Evolutionary conservation across 371 early-diverging fungal species (phyloP).

Genomic region (Batrachochytrium dendrobatidis): DNA sequence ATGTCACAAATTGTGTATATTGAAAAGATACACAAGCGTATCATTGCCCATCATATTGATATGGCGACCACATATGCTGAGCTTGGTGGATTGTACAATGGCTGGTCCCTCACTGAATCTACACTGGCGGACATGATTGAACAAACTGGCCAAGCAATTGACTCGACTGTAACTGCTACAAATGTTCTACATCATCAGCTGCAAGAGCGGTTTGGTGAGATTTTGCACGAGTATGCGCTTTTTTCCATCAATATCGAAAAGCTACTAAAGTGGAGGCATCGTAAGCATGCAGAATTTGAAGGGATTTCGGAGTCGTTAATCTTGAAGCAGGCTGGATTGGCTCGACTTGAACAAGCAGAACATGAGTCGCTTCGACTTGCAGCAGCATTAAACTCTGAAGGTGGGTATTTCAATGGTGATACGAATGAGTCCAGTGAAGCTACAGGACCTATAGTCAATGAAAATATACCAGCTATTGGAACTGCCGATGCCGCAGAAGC

Average conservation of each 20-base stretch:
- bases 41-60: conserved; percentile 30
- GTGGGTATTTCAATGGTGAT: conserved; percentile 4
- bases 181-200: conserved; percentile 54
- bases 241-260: conserved; percentile 75
- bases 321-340: conserved; percentile 57
- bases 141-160: conserved; percentile 83
- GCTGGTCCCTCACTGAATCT: conserved; percentile 79
- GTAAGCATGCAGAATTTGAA: conserved; percentile 83
- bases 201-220: conserved; percentile 75
- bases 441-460: neutral
- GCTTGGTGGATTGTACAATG: conserved; percentile 88
- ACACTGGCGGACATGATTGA: conserved; percentile 77
- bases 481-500: conserved; percentile 3
- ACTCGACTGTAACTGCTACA: conserved; percentile 70
- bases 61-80: conserved; percentile 73
- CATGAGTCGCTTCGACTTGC: conserved; percentile 76
- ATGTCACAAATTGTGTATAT: conserved; percentile 28
- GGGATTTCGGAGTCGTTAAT: conserved; percentile 61
- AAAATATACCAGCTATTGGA: too few relatives aligned
- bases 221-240: conserved; percentile 81
- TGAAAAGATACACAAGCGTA: conserved; percentile 26
- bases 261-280: conserved; percentile 72
- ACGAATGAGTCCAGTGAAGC: conserved; percentile 7
- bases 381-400: conserved; percentile 59
- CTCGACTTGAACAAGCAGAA: conserved; percentile 66